Evolutionary conservation across 202 grass and related monocot species (phyloP).

Genomic region (Zizania palustris): DNA sequence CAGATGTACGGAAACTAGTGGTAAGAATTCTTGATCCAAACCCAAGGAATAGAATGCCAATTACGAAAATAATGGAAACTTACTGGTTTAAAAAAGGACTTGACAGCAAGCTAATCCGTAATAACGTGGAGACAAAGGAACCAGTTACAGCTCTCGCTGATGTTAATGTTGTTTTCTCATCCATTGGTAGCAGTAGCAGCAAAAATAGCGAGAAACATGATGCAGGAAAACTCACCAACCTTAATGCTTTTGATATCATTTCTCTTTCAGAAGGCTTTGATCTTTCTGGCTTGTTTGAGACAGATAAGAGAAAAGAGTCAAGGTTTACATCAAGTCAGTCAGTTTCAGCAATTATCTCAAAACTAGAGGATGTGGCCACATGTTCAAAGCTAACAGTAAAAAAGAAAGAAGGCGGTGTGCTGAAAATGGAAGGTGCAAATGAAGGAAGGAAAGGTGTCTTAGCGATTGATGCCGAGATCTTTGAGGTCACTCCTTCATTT

Average conservation of each 20-base stretch:
- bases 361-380: constrained; percentile 68
- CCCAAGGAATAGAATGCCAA: constrained; percentile 68
- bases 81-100: constrained; percentile 86
- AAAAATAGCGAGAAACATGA: constrained; percentile 33
- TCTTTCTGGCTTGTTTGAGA: constrained; percentile 73
- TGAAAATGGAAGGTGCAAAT: constrained; percentile 75
- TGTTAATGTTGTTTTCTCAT: constrained; percentile 47
- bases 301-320: constrained; percentile 56
- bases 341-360: constrained; percentile 68
- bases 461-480: constrained; percentile 76
- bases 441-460: constrained; percentile 77
- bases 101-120: constrained; percentile 48
- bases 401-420: constrained; percentile 73
- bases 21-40: constrained; percentile 83
- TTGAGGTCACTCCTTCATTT: constrained; percentile 75
- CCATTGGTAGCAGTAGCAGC: constrained; percentile 21
- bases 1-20: constrained; percentile 64
- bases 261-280: constrained; percentile 81
- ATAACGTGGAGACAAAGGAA: constrained; percentile 33
- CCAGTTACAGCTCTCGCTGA: constrained; percentile 35
- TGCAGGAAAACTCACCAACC: constrained; percentile 55
- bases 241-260: constrained; percentile 93
- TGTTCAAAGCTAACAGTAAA: constrained; percentile 66
- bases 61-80: constrained; percentile 76
- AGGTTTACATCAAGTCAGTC: constrained; percentile 77